Evolutionary conservation across 1,139 yeast genomes (phyloP).

Genomic region (Lodderomyces margitis): DNA sequence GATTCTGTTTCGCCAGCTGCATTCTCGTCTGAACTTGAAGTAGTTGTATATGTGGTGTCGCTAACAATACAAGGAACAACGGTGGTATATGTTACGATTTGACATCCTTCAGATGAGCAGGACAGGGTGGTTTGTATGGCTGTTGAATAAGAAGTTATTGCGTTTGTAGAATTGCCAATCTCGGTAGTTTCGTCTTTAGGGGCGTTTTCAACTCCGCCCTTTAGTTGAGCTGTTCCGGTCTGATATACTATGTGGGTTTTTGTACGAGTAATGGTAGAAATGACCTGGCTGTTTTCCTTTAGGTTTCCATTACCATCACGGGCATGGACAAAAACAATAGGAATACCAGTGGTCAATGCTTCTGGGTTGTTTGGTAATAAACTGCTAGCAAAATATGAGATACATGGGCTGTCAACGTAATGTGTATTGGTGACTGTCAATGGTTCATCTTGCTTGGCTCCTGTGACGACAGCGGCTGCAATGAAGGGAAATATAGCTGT

Average conservation of each 20-base stretch:
- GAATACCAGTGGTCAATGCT: constrained; percentile 27
- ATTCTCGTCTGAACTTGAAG: constrained; percentile 13
- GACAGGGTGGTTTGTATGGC: constrained; percentile 14
- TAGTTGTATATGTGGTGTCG: constrained; percentile 5
- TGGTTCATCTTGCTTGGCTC: constrained; percentile 12
- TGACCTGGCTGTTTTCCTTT: not conserved
- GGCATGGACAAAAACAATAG: constrained; percentile 32
- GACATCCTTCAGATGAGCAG: constrained; percentile 16
- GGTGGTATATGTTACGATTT: constrained; percentile 9
- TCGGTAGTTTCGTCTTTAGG: constrained; percentile 17
- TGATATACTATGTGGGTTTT: constrained; percentile 4
- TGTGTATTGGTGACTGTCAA: constrained; percentile 32
- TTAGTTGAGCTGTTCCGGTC: constrained; percentile 3
- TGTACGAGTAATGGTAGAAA: constrained; percentile 1
- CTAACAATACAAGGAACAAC: constrained; percentile 16
- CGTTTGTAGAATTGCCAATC: not conserved
- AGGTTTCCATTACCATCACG: constrained; percentile 4
- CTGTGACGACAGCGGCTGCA: not conserved
- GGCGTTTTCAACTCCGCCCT: not conserved
- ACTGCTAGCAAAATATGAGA: constrained; percentile 21
- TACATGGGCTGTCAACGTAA: constrained; percentile 30
- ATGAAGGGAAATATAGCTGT: not conserved
- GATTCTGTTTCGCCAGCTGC: not conserved
- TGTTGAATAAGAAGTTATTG: constrained; percentile 5
- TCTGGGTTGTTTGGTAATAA: constrained; percentile 25